Conservation (phyloP, 176 grass and related monocot genomes). For the Urochloa ruziziensis region DNA sequence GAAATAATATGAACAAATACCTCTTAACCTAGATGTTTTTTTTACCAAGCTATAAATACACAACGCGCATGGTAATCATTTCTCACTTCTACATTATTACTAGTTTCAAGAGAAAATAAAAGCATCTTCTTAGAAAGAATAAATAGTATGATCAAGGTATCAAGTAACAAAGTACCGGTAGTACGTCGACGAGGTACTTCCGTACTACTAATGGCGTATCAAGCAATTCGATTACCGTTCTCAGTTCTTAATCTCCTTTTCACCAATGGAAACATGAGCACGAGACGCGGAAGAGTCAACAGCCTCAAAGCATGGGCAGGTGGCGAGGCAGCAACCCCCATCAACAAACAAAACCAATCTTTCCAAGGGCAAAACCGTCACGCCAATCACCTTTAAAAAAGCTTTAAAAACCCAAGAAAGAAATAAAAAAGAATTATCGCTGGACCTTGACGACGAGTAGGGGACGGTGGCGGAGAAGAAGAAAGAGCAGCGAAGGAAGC, state of each 20-base stretch:
- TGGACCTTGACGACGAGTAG: slow-evolving; percentile 24
- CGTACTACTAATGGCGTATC: not conserved
- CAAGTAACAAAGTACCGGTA: not conserved
- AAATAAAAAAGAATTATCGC: slow-evolving; percentile 21
- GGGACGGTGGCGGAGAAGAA: slow-evolving; percentile 24
- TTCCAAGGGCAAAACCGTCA: slow-evolving; percentile 43
- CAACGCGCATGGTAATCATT: not conserved
- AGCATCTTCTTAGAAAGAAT: not conserved
- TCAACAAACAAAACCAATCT: slow-evolving; percentile 39
- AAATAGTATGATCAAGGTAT: not conserved
- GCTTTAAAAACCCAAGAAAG: not conserved
- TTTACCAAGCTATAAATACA: not conserved
- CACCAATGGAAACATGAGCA: not conserved
- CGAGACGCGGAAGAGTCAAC: not conserved
- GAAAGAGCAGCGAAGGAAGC: slow-evolving; percentile 32
- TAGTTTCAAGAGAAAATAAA: not conserved
- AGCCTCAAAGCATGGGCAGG: not conserved
- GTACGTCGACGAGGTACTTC: not conserved
- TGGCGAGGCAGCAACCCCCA: not conserved
- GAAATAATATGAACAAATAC: no score
- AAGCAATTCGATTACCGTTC: not conserved
- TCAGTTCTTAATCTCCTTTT: not conserved
- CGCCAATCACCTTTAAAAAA: not conserved
- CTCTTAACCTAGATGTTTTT: not conserved
- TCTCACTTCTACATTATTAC: not conserved